Evolutionary conservation across 2,329 filamentous ascomycete genomes (phyloP), one percentile per base, ranked within the genome.

Genomic region (Macrophomina pseudophaseolina): DNA sequence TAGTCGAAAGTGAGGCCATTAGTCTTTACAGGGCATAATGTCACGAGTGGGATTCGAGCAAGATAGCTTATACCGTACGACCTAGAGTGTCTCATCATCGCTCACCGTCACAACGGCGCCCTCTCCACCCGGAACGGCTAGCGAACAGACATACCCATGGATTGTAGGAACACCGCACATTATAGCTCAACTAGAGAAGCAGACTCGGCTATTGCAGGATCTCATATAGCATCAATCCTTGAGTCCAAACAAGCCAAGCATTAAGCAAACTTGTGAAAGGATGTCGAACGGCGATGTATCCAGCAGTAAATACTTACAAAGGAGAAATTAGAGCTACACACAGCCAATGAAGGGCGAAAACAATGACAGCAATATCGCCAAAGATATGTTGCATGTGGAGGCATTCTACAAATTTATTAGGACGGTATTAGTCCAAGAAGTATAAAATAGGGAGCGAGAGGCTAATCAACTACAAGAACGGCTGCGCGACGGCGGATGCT

Each of bases 101-200:
- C 69, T 71, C 32, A 62, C 68, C 40, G 59, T 71, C 5, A 38
- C 64, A 12, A 66, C 53, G 51, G 71, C 68, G 11, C 70, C 65
- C n/a, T 70, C 70, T 65, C 70, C 67, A 59, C 68, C 53, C 68
- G 53, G 23, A 18, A 67, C 54, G 67, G 58, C 40, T 42, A 59
- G 18, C 18, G 60, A 53, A n/a, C 46, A 14, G 35, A 32, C 35
- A 23, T 46, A 2, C 12, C 11, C 30, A 64, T 72, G 64, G 71
- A 67, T 65, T 46, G 62, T 69, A 59, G 70, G 70, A 66, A 72
- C 68, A 38, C 68, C 69, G n/a, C 58, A 67, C 69, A 71, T 67
- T 51, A 42, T 59, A 58, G 62, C 23, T 18, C 63, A 72, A 68
- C 71, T 72, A 60, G 16, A 72, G 68, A 2, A 54, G 51, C 67